phyloP scores from a whole-genome alignment of 179 eudicot genomes.

The Spergularia azorica region DNA sequence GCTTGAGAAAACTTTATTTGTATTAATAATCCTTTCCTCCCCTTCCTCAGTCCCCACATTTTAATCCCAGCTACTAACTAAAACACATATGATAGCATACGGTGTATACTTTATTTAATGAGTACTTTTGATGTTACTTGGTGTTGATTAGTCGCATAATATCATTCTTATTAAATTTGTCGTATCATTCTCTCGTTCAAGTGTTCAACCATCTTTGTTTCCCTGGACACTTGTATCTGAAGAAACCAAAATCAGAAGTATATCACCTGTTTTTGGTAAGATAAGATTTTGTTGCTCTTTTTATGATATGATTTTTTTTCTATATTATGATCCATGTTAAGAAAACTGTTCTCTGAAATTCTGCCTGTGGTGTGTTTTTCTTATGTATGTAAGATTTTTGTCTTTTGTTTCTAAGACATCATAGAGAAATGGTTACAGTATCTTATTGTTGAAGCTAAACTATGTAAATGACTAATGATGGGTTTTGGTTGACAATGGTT shows the following conservation, averaged over 20 bases:
- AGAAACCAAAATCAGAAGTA: not conserved
- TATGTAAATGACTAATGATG: not conserved
- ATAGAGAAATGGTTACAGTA: too few relatives aligned
- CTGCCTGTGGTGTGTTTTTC: too few relatives aligned
- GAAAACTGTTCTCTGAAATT: too few relatives aligned
- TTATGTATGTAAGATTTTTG: not conserved
- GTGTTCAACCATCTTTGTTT: not conserved
- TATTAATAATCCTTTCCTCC: not conserved
- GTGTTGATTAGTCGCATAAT: not conserved
- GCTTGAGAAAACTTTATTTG: not conserved
- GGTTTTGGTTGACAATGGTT: not conserved
- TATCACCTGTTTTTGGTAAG: slow-evolving; percentile 17
- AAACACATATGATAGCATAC: slow-evolving; percentile 1
- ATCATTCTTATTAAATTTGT: not conserved
- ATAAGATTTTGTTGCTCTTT: not conserved
- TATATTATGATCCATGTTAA: not conserved
- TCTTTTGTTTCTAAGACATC: too few relatives aligned
- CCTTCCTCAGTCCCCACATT: not conserved
- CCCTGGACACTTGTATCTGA: not conserved
- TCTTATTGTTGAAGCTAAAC: not conserved
- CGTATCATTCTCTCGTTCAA: not conserved
- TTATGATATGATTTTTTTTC: too few relatives aligned
- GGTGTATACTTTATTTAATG: too few relatives aligned
- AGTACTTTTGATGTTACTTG: not conserved
- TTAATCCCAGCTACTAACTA: not conserved